phyloP scores from a whole-genome alignment of 2,329 filamentous ascomycete species.

The Fusarium dlaminii region DNA sequence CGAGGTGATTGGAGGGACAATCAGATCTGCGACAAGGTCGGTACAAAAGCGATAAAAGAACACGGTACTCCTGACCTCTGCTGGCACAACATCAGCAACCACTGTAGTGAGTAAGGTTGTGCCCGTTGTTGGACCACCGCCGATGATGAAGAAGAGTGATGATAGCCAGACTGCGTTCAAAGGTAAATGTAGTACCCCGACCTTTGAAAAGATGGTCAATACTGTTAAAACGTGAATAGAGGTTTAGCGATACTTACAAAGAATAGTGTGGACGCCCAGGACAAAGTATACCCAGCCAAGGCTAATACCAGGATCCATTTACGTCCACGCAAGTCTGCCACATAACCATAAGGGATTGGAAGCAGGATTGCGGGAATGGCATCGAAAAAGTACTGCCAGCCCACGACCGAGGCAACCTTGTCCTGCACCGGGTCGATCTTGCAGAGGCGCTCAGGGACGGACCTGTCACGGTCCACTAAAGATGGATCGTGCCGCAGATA shows the following conservation, averaged over 20 bases:
- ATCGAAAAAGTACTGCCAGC: conserved; percentile 9
- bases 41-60: conserved; percentile 6
- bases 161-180: neutral
- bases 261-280: neutral
- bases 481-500: conserved; percentile 2
- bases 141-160: neutral
- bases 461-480: neutral
- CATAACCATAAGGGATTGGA: neutral
- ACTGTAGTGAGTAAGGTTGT: conserved; percentile 1
- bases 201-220: neutral
- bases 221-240: neutral
- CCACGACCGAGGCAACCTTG: neutral
- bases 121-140: neutral
- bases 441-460: neutral
- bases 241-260: neutral
- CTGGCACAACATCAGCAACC: neutral
- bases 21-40: neutral
- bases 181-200: neutral
- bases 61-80: neutral
- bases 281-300: neutral
- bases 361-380: neutral
- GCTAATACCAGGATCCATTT: conserved; percentile 1
- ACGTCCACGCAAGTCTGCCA: neutral
- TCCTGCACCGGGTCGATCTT: neutral
- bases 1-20: neutral